Evolutionary conservation across 2,329 filamentous ascomycete genomes (phyloP).

Genomic region (Scedosporium apiospermum): DNA sequence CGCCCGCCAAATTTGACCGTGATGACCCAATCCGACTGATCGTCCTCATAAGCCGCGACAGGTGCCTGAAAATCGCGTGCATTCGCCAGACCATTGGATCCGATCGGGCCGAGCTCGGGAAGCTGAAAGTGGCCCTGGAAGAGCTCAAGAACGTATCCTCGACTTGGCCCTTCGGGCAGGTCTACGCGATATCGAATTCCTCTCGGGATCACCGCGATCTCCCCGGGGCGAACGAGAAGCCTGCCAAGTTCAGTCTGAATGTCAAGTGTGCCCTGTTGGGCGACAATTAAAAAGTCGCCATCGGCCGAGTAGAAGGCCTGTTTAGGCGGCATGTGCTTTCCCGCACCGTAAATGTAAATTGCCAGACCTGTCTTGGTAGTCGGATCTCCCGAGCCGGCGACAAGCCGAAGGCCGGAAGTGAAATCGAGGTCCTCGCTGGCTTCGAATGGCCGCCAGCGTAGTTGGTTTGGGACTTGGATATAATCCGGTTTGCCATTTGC

Average conservation of each 20-base stretch:
- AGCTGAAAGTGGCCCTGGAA: conserved; percentile 56
- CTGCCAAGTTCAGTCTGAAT: conserved; percentile 60
- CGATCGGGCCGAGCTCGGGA: conserved; percentile 57
- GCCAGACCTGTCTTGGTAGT: conserved; percentile 38
- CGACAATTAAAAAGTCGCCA: conserved; percentile 57
- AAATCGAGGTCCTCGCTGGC: conserved; percentile 28
- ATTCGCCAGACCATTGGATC: conserved; percentile 57
- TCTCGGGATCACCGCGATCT: conserved; percentile 56
- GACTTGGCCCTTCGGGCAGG: conserved; percentile 40
- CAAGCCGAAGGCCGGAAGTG: conserved; percentile 34
- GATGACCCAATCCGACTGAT: conserved; percentile 45
- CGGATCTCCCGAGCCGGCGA: conserved; percentile 40
- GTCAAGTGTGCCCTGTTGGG: conserved; percentile 54
- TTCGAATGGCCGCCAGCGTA: conserved; percentile 5
- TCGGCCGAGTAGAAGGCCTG: conserved; percentile 47
- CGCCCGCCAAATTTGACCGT: conserved; percentile 53
- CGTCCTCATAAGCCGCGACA: conserved; percentile 47
- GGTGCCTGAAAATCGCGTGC: conserved; percentile 56
- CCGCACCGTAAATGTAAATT: conserved; percentile 37
- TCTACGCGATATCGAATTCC: conserved; percentile 40
- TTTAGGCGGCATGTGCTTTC: conserved; percentile 31
- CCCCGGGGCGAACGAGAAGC: conserved; percentile 56
- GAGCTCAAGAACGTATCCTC: conserved; percentile 59
- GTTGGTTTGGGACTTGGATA: neutral
- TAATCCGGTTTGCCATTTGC: conserved; percentile 35